These are phyloP conservation scores for Medicago arabica DNA, from an alignment of 306 rosid genomes.

Conservation along the genomic window DNA sequence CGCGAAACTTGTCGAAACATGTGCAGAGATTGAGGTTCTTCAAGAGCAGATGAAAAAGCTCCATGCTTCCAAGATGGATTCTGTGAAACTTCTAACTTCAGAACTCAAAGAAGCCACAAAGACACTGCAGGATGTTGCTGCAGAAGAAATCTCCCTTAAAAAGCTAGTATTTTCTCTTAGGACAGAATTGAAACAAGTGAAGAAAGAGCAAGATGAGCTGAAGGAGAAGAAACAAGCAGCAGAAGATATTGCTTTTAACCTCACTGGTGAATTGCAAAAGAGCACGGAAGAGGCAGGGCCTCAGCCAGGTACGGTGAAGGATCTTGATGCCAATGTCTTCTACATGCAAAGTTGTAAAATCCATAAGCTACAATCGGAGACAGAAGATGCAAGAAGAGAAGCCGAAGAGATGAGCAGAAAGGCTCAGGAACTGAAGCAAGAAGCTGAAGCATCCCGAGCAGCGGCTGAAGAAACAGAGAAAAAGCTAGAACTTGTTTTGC, in stretches of 20 bases:
- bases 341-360: constrained; percentile 43
- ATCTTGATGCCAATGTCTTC: constrained; percentile 25
- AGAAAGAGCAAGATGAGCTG: constrained; percentile 49
- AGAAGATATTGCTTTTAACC: constrained; percentile 47
- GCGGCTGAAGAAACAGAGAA: constrained; percentile 56
- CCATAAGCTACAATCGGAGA: constrained; percentile 50
- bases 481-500: constrained; percentile 48
- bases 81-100: constrained; percentile 51
- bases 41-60: constrained; percentile 68
- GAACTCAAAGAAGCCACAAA: constrained; percentile 75
- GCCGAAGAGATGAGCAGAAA: constrained; percentile 58
- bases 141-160: constrained; percentile 66
- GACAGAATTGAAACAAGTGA: constrained; percentile 61
- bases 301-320: constrained; percentile 26
- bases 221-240: constrained; percentile 47
- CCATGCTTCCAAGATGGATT: constrained; percentile 73
- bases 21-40: constrained; percentile 59
- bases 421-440: constrained; percentile 52
- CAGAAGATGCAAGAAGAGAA: constrained; percentile 57
- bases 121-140: constrained; percentile 59
- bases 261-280: constrained; percentile 40
- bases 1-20: constrained; percentile 56
- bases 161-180: constrained; percentile 54
- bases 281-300: constrained; percentile 36
- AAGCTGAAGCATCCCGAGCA: constrained; percentile 50